Percentiles rank a stretch among this genome's conserved stretches.
Conservation (phyloP, 2,329 filamentous ascomycete genomes). For the Phialophora macrospora region DNA sequence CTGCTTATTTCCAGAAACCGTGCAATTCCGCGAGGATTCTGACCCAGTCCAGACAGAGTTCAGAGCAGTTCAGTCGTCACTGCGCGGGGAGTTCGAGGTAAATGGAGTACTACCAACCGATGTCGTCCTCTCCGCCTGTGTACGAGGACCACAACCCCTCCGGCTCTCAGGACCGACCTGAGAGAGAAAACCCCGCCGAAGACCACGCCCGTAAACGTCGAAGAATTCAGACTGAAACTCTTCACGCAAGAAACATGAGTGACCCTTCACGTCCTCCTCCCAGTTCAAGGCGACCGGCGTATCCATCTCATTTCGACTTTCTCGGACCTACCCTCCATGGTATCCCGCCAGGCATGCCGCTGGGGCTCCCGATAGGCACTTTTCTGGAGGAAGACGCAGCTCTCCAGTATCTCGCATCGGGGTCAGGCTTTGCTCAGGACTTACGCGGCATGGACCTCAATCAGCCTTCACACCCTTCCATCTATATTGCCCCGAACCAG, state of each 20-base stretch:
- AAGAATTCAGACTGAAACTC: constrained; percentile 22
- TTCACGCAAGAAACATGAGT: constrained; percentile 21
- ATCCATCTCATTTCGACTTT: constrained; percentile 2
- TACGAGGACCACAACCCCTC: constrained; percentile 27
- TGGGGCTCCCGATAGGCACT: constrained; percentile 5
- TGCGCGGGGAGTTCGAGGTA: neutral
- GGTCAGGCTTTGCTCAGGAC: constrained; percentile 29
- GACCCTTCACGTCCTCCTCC: constrained; percentile 17
- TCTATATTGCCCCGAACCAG: neutral
- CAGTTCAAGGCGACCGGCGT: constrained; percentile 2
- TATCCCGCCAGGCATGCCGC: constrained; percentile 4
- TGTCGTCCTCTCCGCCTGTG: constrained; percentile 29
- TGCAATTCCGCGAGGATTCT: neutral
- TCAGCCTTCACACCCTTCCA: constrained; percentile 4
- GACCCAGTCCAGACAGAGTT: neutral
- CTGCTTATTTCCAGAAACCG: neutral
- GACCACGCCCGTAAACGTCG: constrained; percentile 34
- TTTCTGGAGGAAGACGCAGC: constrained; percentile 30
- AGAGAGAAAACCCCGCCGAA: constrained; percentile 21
- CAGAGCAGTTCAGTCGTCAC: neutral
- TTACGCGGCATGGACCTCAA: constrained; percentile 19
- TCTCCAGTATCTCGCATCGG: constrained; percentile 27
- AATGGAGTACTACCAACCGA: constrained; percentile 24
- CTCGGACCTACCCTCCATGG: neutral
- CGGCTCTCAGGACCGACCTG: constrained; percentile 26